Percentiles rank a stretch among this genome's conserved stretches.
Evolutionary conservation across 768 basidiomycete genomes (phyloP).

Genomic region (Leucocoprinus leucothites): DNA sequence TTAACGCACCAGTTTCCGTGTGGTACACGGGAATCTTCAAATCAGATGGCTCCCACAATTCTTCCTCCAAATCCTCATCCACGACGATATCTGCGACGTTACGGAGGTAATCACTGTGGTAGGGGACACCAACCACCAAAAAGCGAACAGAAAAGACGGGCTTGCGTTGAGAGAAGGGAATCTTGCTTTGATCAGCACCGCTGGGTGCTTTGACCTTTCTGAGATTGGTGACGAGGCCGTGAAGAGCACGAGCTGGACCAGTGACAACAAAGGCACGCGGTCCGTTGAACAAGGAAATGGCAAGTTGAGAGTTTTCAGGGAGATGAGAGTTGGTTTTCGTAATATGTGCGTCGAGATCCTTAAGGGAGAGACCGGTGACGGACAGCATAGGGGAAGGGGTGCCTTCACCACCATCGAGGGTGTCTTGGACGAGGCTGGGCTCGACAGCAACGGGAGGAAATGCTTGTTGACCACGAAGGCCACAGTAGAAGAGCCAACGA

Average conservation of each 20-base stretch:
- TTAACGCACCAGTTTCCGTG: conserved; percentile 77
- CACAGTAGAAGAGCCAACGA: conserved; percentile 91
- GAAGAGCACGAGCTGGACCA: conserved; percentile 87
- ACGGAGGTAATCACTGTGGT: conserved; percentile 85
- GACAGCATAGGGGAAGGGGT: conserved; percentile 91
- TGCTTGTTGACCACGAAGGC: conserved; percentile 88
- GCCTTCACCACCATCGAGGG: conserved; percentile 91
- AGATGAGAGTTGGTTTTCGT: conserved; percentile 86
- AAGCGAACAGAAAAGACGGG: conserved; percentile 91
- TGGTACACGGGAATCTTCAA: conserved; percentile 85
- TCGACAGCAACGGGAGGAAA: conserved; percentile 93
- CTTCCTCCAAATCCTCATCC: conserved; percentile 72
- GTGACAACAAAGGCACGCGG: conserved; percentile 90
- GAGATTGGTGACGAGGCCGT: conserved; percentile 88
- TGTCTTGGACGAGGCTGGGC: conserved; percentile 82
- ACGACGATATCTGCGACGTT: conserved; percentile 75
- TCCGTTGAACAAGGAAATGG: conserved; percentile 91
- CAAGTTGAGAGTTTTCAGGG: conserved; percentile 70
- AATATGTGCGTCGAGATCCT: conserved; percentile 79
- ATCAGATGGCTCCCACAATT: conserved; percentile 69
- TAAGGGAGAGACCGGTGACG: conserved; percentile 75
- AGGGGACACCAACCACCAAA: conserved; percentile 93
- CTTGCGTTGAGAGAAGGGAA: conserved; percentile 92
- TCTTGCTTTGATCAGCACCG: conserved; percentile 91
- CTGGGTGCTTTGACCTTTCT: conserved; percentile 86